Evolutionary conservation across 305 asterid genomes (phyloP), one percentile per base, ranked within the genome.

Genomic region (Fraxinus floribunda): DNA sequence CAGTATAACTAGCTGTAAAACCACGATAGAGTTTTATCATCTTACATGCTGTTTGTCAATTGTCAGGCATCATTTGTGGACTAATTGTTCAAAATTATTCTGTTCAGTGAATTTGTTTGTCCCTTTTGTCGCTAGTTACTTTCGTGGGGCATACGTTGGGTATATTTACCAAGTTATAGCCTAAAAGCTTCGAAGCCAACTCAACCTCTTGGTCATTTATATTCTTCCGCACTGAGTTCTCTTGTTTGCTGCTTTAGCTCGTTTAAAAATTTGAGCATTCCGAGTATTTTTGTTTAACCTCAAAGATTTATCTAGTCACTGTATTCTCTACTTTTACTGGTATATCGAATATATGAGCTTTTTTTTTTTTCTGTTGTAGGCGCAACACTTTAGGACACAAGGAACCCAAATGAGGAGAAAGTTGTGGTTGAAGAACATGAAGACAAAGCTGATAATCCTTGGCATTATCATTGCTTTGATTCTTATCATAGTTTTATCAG

Each of bases 381-480:
- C 78, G 1, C 78, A 74, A 36, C 55, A 74, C 44, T 74, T 74
- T 7, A 73, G 55, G 6, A n/a, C 78, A 5, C 78, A n/a, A 34
- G 78, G 78, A 74, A 74, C 78, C 30, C 16, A 74, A 38, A 30
- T 74, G 55, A 74, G 55, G 52, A 74, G 78, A 8, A 74, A 74
- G 49, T n/a, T 74, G 78, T 74, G 44, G 78, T 74, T 74, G 38
- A 30, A 35, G 77, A 73, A 73, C 46, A 73, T 73, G 77, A 73
- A 29, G 49, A 16, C 7, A 36, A 74, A 36, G 52, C 55, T 74
- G 7, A 74, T 74, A 35, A 7, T 73, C 46, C 55, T 74, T 16
- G 46, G 26, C 44, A 74, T 74, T 36, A 20, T 60, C 4, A 3
- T 60, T 18, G 71, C 71, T 60, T 20, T 60, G 70, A 60, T 60